Base-by-base conservation (phyloP, 345 rosid genomes). In the Trapa incisa region DNA sequence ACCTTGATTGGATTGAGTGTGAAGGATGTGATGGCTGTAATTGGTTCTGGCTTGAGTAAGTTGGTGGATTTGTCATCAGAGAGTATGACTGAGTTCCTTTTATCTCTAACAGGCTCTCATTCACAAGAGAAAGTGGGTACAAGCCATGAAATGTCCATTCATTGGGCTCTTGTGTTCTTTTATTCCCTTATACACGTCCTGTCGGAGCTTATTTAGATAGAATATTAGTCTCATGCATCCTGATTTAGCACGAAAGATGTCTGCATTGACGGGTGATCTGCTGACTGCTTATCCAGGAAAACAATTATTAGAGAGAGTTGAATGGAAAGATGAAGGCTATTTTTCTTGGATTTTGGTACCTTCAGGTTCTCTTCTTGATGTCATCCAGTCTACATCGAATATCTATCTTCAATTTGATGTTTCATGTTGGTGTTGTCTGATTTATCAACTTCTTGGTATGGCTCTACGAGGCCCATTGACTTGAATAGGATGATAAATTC, bases 381-480 rank as follows among this genome's bases (percentile, higher is more conserved):
- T 87, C 71, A 82, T 89, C 65, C 77, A 79, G 47, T 83, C 79
- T 65, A 66, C 86, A 73, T 86, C 83, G 41, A 71, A 77, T 65
- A 41, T 73, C 61, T 89, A 73, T 73, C 73, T 82, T 54, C 74
- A 76, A 66, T 83, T 75, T 61, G 71, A 79, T 38, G 64, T 67
- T 81, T 75, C 74, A 65, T 80, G 81, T 71, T 85, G 81, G 74
- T 84, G 75, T 75, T 73, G 78, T 69, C 75, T 91, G 68, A 72
- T 86, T 58, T 89, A 80, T 78, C 64, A 79, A 70, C 75, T 91
- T 71, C 84, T 80, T 64, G 77, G 76, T 68, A 80, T 87, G 77
- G 81, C 84, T 72, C 75, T 94, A 75, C 97, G 89, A 86, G 96
- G 79, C 91, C 91, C 73, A 85, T 71, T 73, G 97, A 94, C 82